Evolutionary conservation across 176 grass and related monocot genomes (phyloP), one percentile per base, ranked within the genome.

Genomic region (Aegilops longissima): DNA sequence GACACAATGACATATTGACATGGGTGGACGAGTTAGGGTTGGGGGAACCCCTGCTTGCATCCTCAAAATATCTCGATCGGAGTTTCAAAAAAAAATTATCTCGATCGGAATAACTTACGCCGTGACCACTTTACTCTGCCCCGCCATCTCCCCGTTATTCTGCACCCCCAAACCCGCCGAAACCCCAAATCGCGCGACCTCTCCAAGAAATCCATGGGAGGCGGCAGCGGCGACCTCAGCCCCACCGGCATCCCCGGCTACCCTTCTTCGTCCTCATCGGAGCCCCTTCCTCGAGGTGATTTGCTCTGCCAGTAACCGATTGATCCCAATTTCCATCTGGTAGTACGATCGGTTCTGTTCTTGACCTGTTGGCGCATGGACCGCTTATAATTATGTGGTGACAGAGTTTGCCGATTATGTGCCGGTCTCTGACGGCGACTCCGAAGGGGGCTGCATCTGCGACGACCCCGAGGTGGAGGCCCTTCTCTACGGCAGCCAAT

Each of bases 231-330:
- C 75, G 66, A 17, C 20, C 33, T 72, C 68, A 69, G 80, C 47
- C 59, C 85, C 8, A 68, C 21, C 61, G 34, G 75, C 81, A 34
- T 14, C 29, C 75, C 81, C 3, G 62, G 69, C 69, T 91, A 81
- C 39, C 76, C 85, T 70, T 91, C 85, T 51, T 91, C 85, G 61
- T 84, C 76, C 20, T 85, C 89, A 5, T 85, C 62, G 81, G 81
- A 61, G 29, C 2, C 5, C 47, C 85, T 87, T 68, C n/a, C 29
- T 12, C 18, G 49, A 5, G 89, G 85, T 91, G 74, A 84, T 79
- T 61, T 3, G 18, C 66, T 58, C 61, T 16, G 45, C 3, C 13
- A 56, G 14, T 33, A 61, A 27, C 24, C 21, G 33, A 87, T 70
- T 1, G 61, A 70, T 83, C 80, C 24, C 8, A 74, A 83, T 80